phyloP scores from a whole-genome alignment of 176 grass and related monocot species.

The Ensete glaucum region DNA sequence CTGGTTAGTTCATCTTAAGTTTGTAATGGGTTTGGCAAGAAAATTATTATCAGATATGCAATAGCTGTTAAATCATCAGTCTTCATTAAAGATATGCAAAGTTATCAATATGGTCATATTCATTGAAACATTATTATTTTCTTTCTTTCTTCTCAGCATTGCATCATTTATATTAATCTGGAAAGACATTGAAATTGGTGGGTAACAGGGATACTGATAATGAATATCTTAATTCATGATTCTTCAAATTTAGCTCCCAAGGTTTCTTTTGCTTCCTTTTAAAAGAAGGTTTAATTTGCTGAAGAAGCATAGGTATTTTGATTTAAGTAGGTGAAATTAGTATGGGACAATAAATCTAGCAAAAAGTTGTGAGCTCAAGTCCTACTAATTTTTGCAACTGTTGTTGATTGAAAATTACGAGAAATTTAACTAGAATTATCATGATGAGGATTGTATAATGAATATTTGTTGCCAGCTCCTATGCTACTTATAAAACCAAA shows the following conservation, averaged over 20 bases:
- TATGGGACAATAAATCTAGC: neutral
- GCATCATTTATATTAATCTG: no score
- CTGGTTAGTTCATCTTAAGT: neutral
- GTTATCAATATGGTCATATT: neutral
- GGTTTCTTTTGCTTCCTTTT: neutral
- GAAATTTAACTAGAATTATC: neutral
- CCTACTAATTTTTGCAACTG: neutral
- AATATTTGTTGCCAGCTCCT: neutral
- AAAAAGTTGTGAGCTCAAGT: neutral
- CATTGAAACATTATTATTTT: neutral
- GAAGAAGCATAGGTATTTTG: neutral
- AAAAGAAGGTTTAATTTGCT: neutral
- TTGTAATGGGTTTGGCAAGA: neutral
- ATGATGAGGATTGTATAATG: neutral
- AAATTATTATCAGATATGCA: neutral
- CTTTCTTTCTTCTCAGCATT: no score
- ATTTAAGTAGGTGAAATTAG: neutral
- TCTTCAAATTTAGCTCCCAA: neutral
- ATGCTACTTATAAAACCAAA: neutral
- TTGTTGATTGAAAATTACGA: neutral
- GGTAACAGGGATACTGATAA: neutral
- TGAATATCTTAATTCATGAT: neutral
- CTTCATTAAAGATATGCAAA: neutral
- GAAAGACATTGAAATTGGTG: neutral
- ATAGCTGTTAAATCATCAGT: neutral